phyloP scores from a whole-genome alignment of 176 grass and related monocot species.

The Themeda triandra region DNA sequence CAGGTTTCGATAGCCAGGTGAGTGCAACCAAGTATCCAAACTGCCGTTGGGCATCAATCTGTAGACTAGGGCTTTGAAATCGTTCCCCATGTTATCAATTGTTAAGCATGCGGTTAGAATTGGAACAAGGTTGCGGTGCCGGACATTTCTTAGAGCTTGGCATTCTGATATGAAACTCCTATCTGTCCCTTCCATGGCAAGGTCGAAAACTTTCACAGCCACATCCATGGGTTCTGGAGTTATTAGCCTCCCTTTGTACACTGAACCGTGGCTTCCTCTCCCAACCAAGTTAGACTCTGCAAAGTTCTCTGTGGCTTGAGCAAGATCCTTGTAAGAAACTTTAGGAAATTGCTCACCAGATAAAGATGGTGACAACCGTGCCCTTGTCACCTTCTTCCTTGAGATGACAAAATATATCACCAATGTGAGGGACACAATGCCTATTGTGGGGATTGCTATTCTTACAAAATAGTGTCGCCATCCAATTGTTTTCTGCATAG shows the following conservation, averaged over 20 bases:
- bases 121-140: conserved; percentile 58
- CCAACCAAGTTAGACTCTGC: conserved; percentile 24
- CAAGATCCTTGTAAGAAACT: conserved; percentile 50
- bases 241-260: conserved; percentile 6
- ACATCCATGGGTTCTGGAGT: conserved; percentile 22
- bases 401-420: neutral
- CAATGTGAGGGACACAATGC: neutral
- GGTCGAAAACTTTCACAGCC: conserved; percentile 57
- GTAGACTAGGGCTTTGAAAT: conserved; percentile 58
- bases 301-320: conserved; percentile 50
- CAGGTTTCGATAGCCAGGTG: neutral
- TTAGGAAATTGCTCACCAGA: neutral
- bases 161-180: conserved; percentile 69
- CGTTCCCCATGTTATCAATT: conserved; percentile 39
- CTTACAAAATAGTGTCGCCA: no score
- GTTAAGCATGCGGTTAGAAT: conserved; percentile 20
- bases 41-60: conserved; percentile 47
- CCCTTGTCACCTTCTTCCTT: neutral
- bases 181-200: conserved; percentile 36
- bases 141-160: conserved; percentile 39
- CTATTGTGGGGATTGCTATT: conserved; percentile 13
- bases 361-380: neutral
- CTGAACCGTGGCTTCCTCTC: no score
- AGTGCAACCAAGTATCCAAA: conserved; percentile 51
- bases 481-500: no score